Base-by-base conservation (phyloP, 1,284 basidiomycete genomes). In the Filobasidium uniguttulatum region DNA sequence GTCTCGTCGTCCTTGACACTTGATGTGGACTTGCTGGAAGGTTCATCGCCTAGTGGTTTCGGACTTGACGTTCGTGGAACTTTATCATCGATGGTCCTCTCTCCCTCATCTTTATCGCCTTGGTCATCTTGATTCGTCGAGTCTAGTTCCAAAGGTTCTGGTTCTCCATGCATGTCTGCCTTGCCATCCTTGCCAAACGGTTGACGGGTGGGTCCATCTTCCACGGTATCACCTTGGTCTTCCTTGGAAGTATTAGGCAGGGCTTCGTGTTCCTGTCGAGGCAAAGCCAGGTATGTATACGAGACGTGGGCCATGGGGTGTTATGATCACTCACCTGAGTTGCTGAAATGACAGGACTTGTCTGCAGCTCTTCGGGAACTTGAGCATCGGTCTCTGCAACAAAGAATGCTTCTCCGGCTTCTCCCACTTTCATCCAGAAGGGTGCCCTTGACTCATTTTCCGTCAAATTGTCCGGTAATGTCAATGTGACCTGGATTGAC, bases 321-420 rank as follows among this genome's bases (percentile, higher is more conserved):
- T 15, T 33, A 23, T 30, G 31, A 15, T 15, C 9, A 58, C 64
- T 58, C 49, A 68, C 64, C 37, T 71, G 64, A 3, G 63, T 63
- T 2, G 72, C 63, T 46, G 61, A 74, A 17, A 91, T 77, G 19
- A 93, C 72, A 20, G 94, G 94, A 69, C 85, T 89, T 0, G 94
- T 99, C 58, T 93, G 83, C 53, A 99, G 78, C 62, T 91, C 86
- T 41, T 81, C 84, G 1, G 94, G 93, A 29, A 98, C 82, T 56
- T 91, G 85, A 46, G 83, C 85, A 40, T 94, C 88, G 1, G 93
- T 96, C 69, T 99, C 91, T 59, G 98, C 87, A 34, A 99, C 85
- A 62, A 98, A 98, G 74, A 98, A 98, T 0, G 93, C 94, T 71
- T 99, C 94, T 17, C 94, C 94, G 1, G 91, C 87, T 55, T 98